Base-by-base conservation (phyloP, 495 filamentous ascomycete genomes). In the Staphylotrichum longicolle region DNA sequence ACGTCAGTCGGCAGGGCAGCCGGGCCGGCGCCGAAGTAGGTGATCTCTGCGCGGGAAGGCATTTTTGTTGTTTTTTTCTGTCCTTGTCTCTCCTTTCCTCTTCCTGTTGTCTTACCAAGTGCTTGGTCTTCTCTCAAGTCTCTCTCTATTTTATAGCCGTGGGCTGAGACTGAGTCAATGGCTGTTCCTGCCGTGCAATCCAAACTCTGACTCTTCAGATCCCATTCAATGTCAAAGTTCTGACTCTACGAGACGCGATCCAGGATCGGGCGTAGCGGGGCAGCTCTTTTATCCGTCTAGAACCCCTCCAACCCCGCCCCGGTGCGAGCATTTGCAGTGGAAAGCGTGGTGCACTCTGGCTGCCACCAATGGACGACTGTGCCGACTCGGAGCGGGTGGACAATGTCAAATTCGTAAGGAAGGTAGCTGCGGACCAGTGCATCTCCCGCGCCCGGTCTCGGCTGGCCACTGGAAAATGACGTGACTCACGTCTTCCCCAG, bases 11-110 rank as follows among this genome's bases (percentile, higher is more conserved):
- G 92, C 3, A 98, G 82, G 44, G 84, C 78, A 33, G 93, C 91
- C 47, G 93, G 93, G 58, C 93, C 92, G 32, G 92, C 92, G 58
- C 92, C 92, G 69, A 94, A 91, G 77, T 67, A 71, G 39, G 68
- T 70, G 61, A 74, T 70, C 7, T 74, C 72, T n/a, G 68, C 53
- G 20, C 70, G 65, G 39, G 70, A 49, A 44, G 72, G 72, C 72
- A 74, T 74, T 41, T 61, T 39, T 42, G 15, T 40, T 12, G n/a
- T 42, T 11, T 59, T 11, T 40, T 41, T 12, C 20, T 40, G 34
- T 58, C 15, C 32, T 49, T 34, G 14, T 58, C 9, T 42, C 35
- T 54, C 27, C 52, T 47, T 44, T 54, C 39, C 15, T 48, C 5
- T 39, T 27, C n/a, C 8, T 37, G 9, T 33, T 52, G 20, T 34